phyloP scores from a whole-genome alignment of 2,329 filamentous ascomycete species.

The Pezicula radicicola region DNA sequence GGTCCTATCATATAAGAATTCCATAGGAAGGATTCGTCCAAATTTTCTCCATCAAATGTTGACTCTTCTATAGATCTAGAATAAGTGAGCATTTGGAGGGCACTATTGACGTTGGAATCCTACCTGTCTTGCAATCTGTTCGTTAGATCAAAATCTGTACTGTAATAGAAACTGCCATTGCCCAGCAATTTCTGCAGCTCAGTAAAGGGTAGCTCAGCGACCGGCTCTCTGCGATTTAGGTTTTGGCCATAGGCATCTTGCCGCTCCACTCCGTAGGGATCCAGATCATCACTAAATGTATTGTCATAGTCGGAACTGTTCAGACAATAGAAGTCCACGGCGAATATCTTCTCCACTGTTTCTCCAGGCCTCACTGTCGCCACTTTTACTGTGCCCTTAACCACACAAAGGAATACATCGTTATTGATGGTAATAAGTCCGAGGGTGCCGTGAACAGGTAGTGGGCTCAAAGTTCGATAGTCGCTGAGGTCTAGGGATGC shows the following conservation, averaged over 20 bases:
- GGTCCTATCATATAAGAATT: constrained; percentile 98
- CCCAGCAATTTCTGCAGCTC: constrained; percentile 88
- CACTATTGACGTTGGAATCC: constrained; percentile 16
- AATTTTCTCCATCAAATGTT: constrained; percentile 85
- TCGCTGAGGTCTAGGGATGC: constrained; percentile 66
- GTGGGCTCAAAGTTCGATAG: constrained; percentile 71
- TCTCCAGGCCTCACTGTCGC: constrained; percentile 84
- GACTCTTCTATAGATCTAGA: constrained; percentile 68
- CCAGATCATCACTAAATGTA: constrained; percentile 51
- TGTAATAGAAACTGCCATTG: constrained; percentile 97
- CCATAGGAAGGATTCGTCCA: constrained; percentile 93
- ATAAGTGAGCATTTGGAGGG: constrained; percentile 7
- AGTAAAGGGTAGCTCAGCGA: constrained; percentile 83
- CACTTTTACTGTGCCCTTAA: constrained; percentile 74
- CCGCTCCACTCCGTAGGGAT: constrained; percentile 24
- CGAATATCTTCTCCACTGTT: constrained; percentile 81
- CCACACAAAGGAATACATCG: constrained; percentile 88
- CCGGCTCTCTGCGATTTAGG: constrained; percentile 63
- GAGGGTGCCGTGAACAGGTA: constrained; percentile 79
- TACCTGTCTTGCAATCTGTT: constrained; percentile 87
- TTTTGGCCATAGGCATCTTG: constrained; percentile 42
- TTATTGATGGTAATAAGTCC: constrained; percentile 80
- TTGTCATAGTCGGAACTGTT: constrained; percentile 85
- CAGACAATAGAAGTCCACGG: constrained; percentile 90
- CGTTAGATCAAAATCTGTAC: constrained; percentile 95